Percentiles rank a stretch among this genome's conserved stretches.
Conservation (phyloP, 78 protist genomes). For the Speleostelium caveatum region DNA sequence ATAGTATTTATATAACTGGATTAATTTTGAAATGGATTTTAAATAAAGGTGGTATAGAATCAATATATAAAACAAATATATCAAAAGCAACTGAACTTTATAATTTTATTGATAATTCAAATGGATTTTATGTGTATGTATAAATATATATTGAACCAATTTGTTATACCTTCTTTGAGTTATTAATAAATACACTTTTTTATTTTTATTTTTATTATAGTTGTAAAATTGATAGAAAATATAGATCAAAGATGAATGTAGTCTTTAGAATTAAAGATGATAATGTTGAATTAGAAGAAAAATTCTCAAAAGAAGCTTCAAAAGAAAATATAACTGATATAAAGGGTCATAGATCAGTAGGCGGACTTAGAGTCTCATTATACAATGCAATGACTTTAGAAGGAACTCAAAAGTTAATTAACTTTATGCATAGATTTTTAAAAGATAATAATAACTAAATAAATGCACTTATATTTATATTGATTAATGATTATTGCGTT, state of each 20-base stretch:
- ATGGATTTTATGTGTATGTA: slow-evolving; percentile 35
- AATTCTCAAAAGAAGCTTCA: slow-evolving; percentile 86
- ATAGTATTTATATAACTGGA: slow-evolving; percentile 89
- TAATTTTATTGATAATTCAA: slow-evolving; percentile 72
- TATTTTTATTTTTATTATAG: neutral
- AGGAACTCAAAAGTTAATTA: slow-evolving; percentile 70
- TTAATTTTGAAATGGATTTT: slow-evolving; percentile 91
- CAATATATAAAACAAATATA: slow-evolving; percentile 45
- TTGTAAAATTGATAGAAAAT: slow-evolving; percentile 73
- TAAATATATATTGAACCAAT: neutral
- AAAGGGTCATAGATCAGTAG: slow-evolving; percentile 94
- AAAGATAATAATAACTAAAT: slow-evolving; percentile 32
- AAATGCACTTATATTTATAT: too few relatives aligned
- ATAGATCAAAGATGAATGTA: slow-evolving; percentile 94
- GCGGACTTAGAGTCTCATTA: slow-evolving; percentile 94
- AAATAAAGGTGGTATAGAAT: slow-evolving; percentile 90
- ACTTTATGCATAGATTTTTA: slow-evolving; percentile 68
- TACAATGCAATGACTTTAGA: slow-evolving; percentile 94
- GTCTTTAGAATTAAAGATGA: slow-evolving; percentile 72
- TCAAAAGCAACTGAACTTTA: slow-evolving; percentile 81
- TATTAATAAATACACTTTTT: neutral
- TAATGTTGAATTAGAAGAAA: slow-evolving; percentile 49
- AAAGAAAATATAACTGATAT: slow-evolving; percentile 53
- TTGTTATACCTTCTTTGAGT: neutral
- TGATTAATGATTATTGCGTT: too few relatives aligned